phyloP scores from a whole-genome alignment of 2,329 filamentous ascomycete species.

The Clonostachys rosea region DNA sequence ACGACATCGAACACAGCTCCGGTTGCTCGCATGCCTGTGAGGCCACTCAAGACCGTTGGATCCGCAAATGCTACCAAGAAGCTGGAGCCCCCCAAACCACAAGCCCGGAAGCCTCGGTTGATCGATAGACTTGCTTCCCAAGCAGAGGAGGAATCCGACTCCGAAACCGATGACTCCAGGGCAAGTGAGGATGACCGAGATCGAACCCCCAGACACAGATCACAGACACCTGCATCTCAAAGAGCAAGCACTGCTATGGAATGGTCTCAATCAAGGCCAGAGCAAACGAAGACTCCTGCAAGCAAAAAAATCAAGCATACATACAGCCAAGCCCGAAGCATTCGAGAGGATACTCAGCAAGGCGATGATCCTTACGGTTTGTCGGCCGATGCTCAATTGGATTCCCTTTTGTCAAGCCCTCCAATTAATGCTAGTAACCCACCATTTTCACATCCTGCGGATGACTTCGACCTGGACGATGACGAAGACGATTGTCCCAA shows the following conservation, averaged over 20 bases:
- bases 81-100: not conserved
- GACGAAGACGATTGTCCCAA: conserved; percentile 36
- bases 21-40: too few species aligned
- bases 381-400: not conserved
- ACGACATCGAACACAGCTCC: too few species aligned
- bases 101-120: conserved; percentile 2
- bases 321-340: conserved; percentile 5
- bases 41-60: too few species aligned
- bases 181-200: not conserved
- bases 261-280: not conserved
- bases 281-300: not conserved
- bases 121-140: conserved; percentile 5
- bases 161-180: not conserved
- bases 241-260: not conserved
- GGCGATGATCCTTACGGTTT: not conserved
- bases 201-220: not conserved
- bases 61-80: too few species aligned
- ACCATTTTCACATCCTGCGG: conserved; percentile 16
- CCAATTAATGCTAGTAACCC: conserved; percentile 5
- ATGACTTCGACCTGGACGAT: conserved; percentile 10
- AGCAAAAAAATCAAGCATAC: conserved; percentile 5
- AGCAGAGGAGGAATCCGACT: conserved; percentile 1
- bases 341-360: conserved; percentile 1
- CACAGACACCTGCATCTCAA: conserved; percentile 1
- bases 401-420: conserved; percentile 2